These are phyloP conservation scores for Penicillium sp. DNA, from an alignment of 2,329 filamentous ascomycete genomes.

Conservation along the genomic window DNA sequence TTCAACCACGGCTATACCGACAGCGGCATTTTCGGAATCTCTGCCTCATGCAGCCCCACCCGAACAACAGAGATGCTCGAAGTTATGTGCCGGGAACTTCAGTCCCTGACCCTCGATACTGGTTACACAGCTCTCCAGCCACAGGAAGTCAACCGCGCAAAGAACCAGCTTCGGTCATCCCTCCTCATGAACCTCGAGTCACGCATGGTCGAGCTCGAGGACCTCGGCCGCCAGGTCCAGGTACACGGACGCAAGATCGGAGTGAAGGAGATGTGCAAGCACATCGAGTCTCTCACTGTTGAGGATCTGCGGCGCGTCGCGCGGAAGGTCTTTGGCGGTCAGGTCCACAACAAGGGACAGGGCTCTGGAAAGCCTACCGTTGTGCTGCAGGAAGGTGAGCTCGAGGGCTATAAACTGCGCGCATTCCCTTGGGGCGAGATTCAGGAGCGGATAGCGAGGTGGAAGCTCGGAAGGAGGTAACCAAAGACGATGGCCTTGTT, in stretches of 20 bases:
- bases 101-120: slow-evolving; percentile 73
- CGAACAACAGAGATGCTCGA: slow-evolving; percentile 85
- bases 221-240: slow-evolving; percentile 92
- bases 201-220: slow-evolving; percentile 96
- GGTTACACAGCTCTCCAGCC: slow-evolving; percentile 75
- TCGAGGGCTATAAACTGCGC: slow-evolving; percentile 69
- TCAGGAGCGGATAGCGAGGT: slow-evolving; percentile 80
- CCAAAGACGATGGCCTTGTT: not conserved
- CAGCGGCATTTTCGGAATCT: slow-evolving; percentile 92
- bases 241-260: slow-evolving; percentile 94
- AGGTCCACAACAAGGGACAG: slow-evolving; percentile 72
- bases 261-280: slow-evolving; percentile 87
- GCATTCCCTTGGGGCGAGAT: slow-evolving; percentile 85
- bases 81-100: slow-evolving; percentile 90
- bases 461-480: slow-evolving; percentile 75
- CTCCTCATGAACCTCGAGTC: slow-evolving; percentile 97
- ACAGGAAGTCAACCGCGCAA: slow-evolving; percentile 85
- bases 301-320: slow-evolving; percentile 83
- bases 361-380: slow-evolving; percentile 92
- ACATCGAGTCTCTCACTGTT: slow-evolving; percentile 82
- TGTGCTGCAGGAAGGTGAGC: slow-evolving; percentile 87
- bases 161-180: slow-evolving; percentile 91
- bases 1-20: slow-evolving; percentile 99
- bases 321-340: slow-evolving; percentile 74
- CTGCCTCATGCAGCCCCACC: slow-evolving; percentile 79